Base-by-base conservation (phyloP, 345 rosid genomes). In the Pistacia vera region DNA sequence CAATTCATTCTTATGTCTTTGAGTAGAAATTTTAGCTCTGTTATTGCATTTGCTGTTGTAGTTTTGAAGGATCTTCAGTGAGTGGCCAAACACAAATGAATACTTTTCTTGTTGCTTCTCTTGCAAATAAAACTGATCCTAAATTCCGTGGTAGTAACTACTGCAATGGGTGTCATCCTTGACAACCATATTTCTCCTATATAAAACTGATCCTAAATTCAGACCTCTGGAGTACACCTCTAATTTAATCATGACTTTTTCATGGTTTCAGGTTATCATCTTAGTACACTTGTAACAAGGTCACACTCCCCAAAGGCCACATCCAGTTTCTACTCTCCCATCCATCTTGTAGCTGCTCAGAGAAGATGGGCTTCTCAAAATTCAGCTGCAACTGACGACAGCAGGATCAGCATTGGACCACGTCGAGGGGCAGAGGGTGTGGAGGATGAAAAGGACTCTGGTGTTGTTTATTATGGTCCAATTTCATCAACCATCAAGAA, bases 401-500 rank as follows among this genome's bases (percentile, higher is more conserved):
- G 76, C 77, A 90, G 82, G 88, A 93, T 93, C 83, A 92, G 93
- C 79, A 92, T 91, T 20, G 98, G 98, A 72, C 93, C 97, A 6
- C 86, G 41, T 4, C 76, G 76, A 63, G 85, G 77, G 18, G 77
- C 49, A 51, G 82, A 81, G 52, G 78, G 67, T 6, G 76, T 46
- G 20, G 87, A 85, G 71, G 86, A 86, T 38, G 91, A 88, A 48
- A 84, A 85, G 25, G 95, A 80, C 13, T 79, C 80, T 2, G 73
- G 87, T 0, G 81, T 93, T 8, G 86, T 90, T 59, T 96, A 96
- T 81, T 51, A 86, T 28, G 99, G 99, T 22, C 97, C 97, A 1
- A 90, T 93, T 81, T 91, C 99, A 68, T 87, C 96, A 46, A 92
- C 95, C 66, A 86, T 96, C 60, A 93, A 92, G 89, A 96, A 93